Evolutionary conservation across 495 filamentous ascomycete genomes (phyloP), one percentile per base, ranked within the genome.

Genomic region (Staphylotrichum tortipilum): DNA sequence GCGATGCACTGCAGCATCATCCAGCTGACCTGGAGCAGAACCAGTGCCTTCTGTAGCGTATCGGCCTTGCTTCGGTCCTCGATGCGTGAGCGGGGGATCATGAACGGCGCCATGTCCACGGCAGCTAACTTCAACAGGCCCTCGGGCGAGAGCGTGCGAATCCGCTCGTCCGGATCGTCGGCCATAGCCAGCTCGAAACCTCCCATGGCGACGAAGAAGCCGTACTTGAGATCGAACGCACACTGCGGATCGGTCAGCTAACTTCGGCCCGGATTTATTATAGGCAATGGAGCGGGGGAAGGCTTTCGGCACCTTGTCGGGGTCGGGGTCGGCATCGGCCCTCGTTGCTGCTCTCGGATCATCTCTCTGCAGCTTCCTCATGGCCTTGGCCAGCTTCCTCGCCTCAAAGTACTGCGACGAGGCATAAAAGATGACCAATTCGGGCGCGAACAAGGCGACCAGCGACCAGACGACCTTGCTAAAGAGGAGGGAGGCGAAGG

Each of bases 41-140:
- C 57, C 2, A 68, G 18, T 1, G 48, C 19, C 44, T 71, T 69
- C 0, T 56, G 56, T 10, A 71, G 23, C n/a, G 49, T 43, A 40
- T 66, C 53, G 1, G 63, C 61, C 41, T 71, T 72, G 41, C 56
- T 60, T 36, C 63, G 63, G 46, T 69, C 68, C 4, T 17, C 11
- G 33, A 47, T 47, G 10, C 12, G n/a, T 19, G 30, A 23, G 2
- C 33, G 19, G 18, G 28, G 15, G 19, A 37, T 18, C 1, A 7
- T 10, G 4, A 47, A 5, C 0, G 22, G 31, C n/a, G 11, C 11
- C 2, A 37, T 36, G 10, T 17, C 23, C 21, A 18, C 23, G 31
- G 7, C 44, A 7, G 37, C 28, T 18, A 42, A 15, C 28, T 42
- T 26, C 12, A 22, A 4, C 17, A 47, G 17, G 11, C 31, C 44